These are phyloP conservation scores for Starmerella cellae DNA, from an alignment of 805 yeast species.

Conservation along the genomic window DNA sequence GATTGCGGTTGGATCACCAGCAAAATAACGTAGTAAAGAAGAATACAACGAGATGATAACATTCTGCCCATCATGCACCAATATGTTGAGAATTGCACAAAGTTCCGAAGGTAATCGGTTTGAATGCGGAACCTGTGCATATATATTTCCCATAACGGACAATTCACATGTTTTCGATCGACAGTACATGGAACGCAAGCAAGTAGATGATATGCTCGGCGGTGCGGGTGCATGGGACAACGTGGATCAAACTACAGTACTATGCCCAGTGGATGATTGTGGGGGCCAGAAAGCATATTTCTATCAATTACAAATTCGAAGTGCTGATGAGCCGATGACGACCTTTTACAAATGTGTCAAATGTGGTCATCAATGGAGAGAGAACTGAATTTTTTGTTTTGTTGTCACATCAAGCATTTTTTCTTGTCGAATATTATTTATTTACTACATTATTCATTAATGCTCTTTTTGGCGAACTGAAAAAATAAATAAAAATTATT, in stretches of 20 bases:
- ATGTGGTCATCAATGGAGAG: slow-evolving; percentile 95
- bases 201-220: slow-evolving; percentile 92
- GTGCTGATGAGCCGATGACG: slow-evolving; percentile 99
- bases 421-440: too few species aligned
- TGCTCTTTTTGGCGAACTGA: too few species aligned
- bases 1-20: too few species aligned
- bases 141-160: slow-evolving; percentile 78
- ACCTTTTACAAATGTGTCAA: slow-evolving; percentile 90
- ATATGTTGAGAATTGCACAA: slow-evolving; percentile 67
- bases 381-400: slow-evolving; percentile 59
- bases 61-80: slow-evolving; percentile 88
- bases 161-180: slow-evolving; percentile 68
- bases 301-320: slow-evolving; percentile 90
- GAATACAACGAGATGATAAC: slow-evolving; percentile 70
- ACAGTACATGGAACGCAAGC: slow-evolving; percentile 67
- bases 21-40: too few species aligned
- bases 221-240: slow-evolving; percentile 98
- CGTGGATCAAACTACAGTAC: slow-evolving; percentile 88
- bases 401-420: too few species aligned
- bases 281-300: slow-evolving; percentile 86
- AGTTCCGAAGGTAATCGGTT: slow-evolving; percentile 48
- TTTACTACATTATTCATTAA: too few species aligned
- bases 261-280: slow-evolving; percentile 80
- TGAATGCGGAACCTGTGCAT: slow-evolving; percentile 90
- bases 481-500: too few species aligned